Percentiles rank a stretch among this genome's conserved stretches.
Evolutionary conservation across 768 basidiomycete genomes (phyloP).

Genomic region (Austroboletus eburneus): DNA sequence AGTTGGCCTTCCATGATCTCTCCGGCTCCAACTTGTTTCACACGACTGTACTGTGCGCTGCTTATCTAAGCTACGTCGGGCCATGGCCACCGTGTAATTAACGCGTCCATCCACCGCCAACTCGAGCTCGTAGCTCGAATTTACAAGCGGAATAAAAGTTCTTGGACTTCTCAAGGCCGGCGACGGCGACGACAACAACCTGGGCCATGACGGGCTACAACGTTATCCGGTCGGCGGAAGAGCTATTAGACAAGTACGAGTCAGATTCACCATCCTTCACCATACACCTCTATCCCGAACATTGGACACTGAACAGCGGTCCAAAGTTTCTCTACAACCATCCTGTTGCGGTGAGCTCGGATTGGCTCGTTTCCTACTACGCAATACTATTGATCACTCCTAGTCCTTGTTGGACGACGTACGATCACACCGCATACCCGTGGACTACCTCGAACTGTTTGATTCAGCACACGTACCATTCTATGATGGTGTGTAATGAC

Average conservation of each 20-base stretch:
- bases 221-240: slow-evolving; percentile 57
- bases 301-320: slow-evolving; percentile 80
- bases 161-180: neutral
- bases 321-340: slow-evolving; percentile 80
- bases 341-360: slow-evolving; percentile 54
- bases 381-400: slow-evolving; percentile 4
- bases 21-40: slow-evolving; percentile 9
- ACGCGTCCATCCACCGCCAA: slow-evolving; percentile 12
- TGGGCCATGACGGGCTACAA: slow-evolving; percentile 67
- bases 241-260: slow-evolving; percentile 56
- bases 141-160: neutral
- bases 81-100: slow-evolving; percentile 8
- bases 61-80: no score
- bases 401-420: slow-evolving; percentile 83
- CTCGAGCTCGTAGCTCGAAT: neutral
- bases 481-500: slow-evolving; percentile 63
- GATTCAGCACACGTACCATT: slow-evolving; percentile 70
- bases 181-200: slow-evolving; percentile 11
- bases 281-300: slow-evolving; percentile 71
- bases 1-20: slow-evolving; percentile 36
- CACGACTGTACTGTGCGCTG: no score
- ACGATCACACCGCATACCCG: slow-evolving; percentile 76
- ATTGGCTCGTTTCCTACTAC: slow-evolving; percentile 1
- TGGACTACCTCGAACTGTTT: slow-evolving; percentile 80
- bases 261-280: slow-evolving; percentile 67